Conservation (phyloP, 176 grass and related monocot species). For the Aegilops longissima region DNA sequence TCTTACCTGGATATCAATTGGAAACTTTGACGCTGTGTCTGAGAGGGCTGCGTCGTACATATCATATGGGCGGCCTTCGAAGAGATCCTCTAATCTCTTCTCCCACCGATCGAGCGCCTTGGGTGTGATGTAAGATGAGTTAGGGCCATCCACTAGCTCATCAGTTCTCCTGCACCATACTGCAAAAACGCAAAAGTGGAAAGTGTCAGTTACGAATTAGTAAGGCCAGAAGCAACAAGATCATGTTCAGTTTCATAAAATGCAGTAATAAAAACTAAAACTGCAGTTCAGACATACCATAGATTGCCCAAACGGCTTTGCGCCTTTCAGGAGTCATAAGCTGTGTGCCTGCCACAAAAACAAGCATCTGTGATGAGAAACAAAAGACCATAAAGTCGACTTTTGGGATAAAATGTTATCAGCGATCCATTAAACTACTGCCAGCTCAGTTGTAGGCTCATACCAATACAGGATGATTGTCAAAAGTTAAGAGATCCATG, state of each 20-base stretch:
- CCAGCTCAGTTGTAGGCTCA: neutral
- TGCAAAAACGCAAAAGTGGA: neutral
- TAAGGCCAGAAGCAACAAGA: neutral
- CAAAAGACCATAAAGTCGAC: neutral
- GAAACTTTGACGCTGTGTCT: conserved; percentile 68
- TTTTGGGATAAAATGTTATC: neutral
- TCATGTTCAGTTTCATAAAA: neutral
- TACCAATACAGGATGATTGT: neutral
- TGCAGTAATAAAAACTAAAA: neutral
- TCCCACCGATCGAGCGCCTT: conserved; percentile 86
- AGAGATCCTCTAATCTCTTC: conserved; percentile 77
- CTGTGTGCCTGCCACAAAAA: conserved; percentile 64
- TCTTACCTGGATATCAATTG: conserved; percentile 90
- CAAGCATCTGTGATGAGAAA: neutral
- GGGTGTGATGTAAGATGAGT: conserved; percentile 82
- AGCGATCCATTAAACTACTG: neutral
- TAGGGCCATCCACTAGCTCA: conserved; percentile 94
- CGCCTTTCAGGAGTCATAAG: conserved; percentile 90
- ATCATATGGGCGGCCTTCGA: conserved; percentile 76
- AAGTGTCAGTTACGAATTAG: neutral
- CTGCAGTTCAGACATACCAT: conserved; percentile 33
- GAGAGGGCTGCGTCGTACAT: conserved; percentile 86
- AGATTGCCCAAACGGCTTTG: conserved; percentile 94
- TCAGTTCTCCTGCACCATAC: conserved; percentile 99
- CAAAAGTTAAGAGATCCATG: neutral